A percentile compares a stretch with the other conserved stretches of the same genome.
phyloP scores from a whole-genome alignment of 208 protist species.

The Leishmania major region DNA sequence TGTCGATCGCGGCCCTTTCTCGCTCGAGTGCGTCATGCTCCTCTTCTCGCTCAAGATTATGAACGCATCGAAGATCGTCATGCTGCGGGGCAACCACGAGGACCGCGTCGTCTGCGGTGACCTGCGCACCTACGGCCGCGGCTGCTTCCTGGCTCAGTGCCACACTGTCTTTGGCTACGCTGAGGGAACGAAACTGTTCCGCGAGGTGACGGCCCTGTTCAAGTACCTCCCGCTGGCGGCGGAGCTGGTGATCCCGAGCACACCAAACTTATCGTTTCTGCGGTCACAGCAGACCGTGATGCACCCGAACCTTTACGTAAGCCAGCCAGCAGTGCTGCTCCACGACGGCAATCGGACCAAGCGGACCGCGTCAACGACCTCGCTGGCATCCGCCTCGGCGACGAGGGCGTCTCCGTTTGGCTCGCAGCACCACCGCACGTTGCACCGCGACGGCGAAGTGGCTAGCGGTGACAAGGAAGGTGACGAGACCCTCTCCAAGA shows the following conservation, averaged over 20 bases:
- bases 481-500: neutral
- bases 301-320: constrained; percentile 47
- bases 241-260: constrained; percentile 56
- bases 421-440: neutral
- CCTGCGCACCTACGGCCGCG: constrained; percentile 59
- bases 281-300: constrained; percentile 33
- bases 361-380: neutral
- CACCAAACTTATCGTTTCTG: constrained; percentile 42
- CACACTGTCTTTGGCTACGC: constrained; percentile 57
- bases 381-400: neutral
- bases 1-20: constrained; percentile 96
- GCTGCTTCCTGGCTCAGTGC: constrained; percentile 74
- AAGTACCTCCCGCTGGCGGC: constrained; percentile 72
- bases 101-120: constrained; percentile 80
- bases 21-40: constrained; percentile 88
- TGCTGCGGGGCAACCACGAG: constrained; percentile 91
- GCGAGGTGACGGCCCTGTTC: constrained; percentile 68
- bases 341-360: constrained; percentile 9
- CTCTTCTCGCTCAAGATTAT: constrained; percentile 84
- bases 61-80: constrained; percentile 59
- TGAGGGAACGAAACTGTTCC: constrained; percentile 59
- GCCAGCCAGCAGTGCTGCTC: constrained; percentile 32
- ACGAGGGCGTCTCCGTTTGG: neutral
- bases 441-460: constrained; percentile 18
- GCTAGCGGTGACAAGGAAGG: constrained; percentile 16